Evolutionary conservation across 306 rosid genomes (phyloP), one percentile per base, ranked within the genome.

Genomic region (Rosa rugosa): DNA sequence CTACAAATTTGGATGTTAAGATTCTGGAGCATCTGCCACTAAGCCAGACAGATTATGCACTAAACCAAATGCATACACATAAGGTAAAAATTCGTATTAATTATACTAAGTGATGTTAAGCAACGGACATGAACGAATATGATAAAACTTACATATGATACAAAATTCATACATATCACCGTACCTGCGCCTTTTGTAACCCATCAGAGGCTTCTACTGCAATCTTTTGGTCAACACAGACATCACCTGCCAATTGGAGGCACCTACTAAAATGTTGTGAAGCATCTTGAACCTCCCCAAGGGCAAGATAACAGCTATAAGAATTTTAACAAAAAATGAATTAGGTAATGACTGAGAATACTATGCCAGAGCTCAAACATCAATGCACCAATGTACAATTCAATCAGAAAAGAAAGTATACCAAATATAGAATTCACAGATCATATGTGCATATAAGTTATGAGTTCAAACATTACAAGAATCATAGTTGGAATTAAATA

Each of bases 121-220:
- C 2, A 16, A 18, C 11, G 56, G 34, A 51, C 44, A 44, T 45
- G 59, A 67, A 8, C 13, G 0, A 7, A 59, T 51, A 20, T 36
- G 31, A 38, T 8, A 36, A 50, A 72, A 34, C 31, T 72, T 34
- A 5, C 17, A 54, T 40, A 45, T 18, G 13, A 27, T 41, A 25
- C 7, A 13, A 45, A 57, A 75, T 11, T 44, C 12, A 69, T 11
- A 65, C 50, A 69, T 76, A 71, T 80, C 60, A 79, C 80, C 70
- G 42, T 83, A 96, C 99, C 98, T 86, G 92, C 20, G 91, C 90
- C 83, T 91, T 93, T 82, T 91, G 97, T 80, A 96, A 84, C 69
- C 99, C 96, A 75, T 96, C 93, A n/a, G 99, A 91, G 73, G 99
- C 98, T 80, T 95, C 99, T 75, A 91, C 94, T 20, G 84, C 86